Evolutionary conservation across 1,139 yeast genomes (phyloP), one percentile per base, ranked within the genome.

Genomic region (Kluyveromyces marxianus): DNA sequence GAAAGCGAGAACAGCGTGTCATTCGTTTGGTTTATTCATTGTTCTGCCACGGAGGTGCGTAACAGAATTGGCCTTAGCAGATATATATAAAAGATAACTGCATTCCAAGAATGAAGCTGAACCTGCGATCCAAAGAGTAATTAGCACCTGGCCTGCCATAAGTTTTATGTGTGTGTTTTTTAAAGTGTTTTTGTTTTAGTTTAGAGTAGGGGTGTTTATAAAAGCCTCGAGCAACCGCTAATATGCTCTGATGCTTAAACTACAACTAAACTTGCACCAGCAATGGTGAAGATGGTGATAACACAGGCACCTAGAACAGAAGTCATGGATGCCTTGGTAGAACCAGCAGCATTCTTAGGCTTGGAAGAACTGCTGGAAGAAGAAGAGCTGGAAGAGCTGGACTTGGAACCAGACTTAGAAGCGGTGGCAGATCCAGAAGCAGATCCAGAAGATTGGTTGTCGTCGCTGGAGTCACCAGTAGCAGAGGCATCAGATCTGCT

Each of bases 221-320:
- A 14, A 14, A 14, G 21, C 21, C 21, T 14, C 21, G 21, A 14
- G 8, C 14, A 10, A 10, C 14, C 34, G 34, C 14, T n/a, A 32
- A 4, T 35, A 4, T 35, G 25, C 21, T 35, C 7, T 35, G 25
- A 6, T 21, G 26, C 25, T 54, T 67, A 57, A 46, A 74, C 71
- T 50, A 87, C 62, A 59, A 86, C 95, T 42, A 77, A 62, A 56
- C 77, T 70, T 55, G 86, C 78, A 60, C 77, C 75, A 39, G 69
- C 63, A 46, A 75, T 67, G 36, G 85, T 67, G 71, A 85, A 84
- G 72, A 95, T 82, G 28, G 75, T 74, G 64, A 90, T 92, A 50
- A 73, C 65, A 44, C 76, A 65, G 50, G 83, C 70, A 74, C 83
- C 80, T 52, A 95, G 89, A 42, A 92, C 77, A 75, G 86, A 85